A percentile compares a stretch with the other conserved stretches of the same genome.
phyloP scores from a whole-genome alignment of 441 rosid genomes.

The Aquilaria agallochum region DNA sequence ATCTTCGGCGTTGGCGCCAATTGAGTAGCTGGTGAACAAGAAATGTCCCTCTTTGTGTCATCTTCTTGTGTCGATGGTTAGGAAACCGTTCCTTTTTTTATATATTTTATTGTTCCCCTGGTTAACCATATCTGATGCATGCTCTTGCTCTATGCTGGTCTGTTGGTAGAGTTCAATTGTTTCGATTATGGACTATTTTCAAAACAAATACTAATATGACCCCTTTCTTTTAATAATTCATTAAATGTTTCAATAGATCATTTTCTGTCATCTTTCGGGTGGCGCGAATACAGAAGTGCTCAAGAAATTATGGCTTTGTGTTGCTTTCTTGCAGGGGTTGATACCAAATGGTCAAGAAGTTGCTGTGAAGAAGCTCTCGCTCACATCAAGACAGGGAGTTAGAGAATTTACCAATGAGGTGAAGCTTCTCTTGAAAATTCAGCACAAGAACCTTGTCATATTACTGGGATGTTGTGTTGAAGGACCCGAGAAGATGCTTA shows the following conservation, averaged over 20 bases:
- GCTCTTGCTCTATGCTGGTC: too few relatives aligned
- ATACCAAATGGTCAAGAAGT: conserved; percentile 77
- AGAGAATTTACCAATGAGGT: conserved; percentile 84
- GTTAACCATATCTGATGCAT: neutral
- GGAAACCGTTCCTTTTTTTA: neutral
- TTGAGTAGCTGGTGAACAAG: too few relatives aligned
- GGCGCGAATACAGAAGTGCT: neutral
- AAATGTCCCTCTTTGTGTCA: too few relatives aligned
- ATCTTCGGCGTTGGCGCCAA: too few relatives aligned
- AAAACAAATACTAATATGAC: too few relatives aligned
- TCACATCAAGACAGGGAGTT: conserved; percentile 69
- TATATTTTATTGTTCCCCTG: neutral
- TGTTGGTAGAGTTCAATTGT: too few relatives aligned
- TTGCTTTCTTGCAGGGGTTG: conserved; percentile 46
- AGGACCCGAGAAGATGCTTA: conserved; percentile 89
- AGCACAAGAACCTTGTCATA: conserved; percentile 80
- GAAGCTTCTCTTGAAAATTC: conserved; percentile 62
- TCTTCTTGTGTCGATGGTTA: too few relatives aligned
- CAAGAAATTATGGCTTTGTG: conserved; percentile 1
- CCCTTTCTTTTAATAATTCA: too few relatives aligned
- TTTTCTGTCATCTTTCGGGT: too few relatives aligned
- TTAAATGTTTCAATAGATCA: too few relatives aligned
- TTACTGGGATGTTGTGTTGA: conserved; percentile 77
- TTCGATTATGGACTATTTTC: too few relatives aligned
- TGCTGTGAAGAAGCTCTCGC: conserved; percentile 85